These are phyloP conservation scores for Metschnikowia drakensbergensis DNA, from an alignment of 805 yeast genomes.

Conservation along the genomic window DNA sequence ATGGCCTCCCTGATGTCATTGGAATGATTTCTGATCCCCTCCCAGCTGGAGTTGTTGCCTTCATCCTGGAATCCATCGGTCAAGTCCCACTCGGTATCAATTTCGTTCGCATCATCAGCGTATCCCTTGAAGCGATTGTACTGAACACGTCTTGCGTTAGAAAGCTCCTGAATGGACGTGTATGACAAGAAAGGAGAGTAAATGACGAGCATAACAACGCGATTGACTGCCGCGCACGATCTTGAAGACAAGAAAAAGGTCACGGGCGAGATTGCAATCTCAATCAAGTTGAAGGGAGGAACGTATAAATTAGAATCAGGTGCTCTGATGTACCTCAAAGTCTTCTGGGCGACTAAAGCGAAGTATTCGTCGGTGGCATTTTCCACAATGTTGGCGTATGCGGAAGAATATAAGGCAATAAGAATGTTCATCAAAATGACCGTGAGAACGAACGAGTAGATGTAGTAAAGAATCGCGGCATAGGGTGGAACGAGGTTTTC, in stretches of 20 bases:
- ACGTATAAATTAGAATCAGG: slow-evolving; percentile 84
- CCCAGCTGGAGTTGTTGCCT: slow-evolving; percentile 28
- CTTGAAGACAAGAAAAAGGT: slow-evolving; percentile 33
- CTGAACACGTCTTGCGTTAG: slow-evolving; percentile 62
- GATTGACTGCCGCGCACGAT: slow-evolving; percentile 40
- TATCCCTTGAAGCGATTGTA: slow-evolving; percentile 63
- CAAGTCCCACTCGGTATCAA: slow-evolving; percentile 77
- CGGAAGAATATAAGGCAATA: slow-evolving; percentile 80
- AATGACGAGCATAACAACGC: slow-evolving; percentile 56
- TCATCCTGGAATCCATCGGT: slow-evolving; percentile 63
- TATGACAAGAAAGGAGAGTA: slow-evolving; percentile 65
- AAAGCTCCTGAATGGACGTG: slow-evolving; percentile 61
- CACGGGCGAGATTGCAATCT: slow-evolving; percentile 39
- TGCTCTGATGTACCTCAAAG: slow-evolving; percentile 78
- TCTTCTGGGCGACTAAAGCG: slow-evolving; percentile 80
- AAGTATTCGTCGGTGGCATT: slow-evolving; percentile 83
- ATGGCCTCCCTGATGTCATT: slow-evolving; percentile 38
- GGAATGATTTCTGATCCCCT: slow-evolving; percentile 35
- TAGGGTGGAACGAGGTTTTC: slow-evolving; percentile 78
- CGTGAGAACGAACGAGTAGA: slow-evolving; percentile 69
- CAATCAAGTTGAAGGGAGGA: slow-evolving; percentile 80
- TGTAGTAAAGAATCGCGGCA: slow-evolving; percentile 73
- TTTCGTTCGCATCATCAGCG: slow-evolving; percentile 76
- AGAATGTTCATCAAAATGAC: slow-evolving; percentile 77
- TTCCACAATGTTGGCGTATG: slow-evolving; percentile 74